Percentiles rank a stretch among this genome's conserved stretches.
These are phyloP conservation scores for Candida schatavii DNA, from an alignment of 805 yeast genomes.

Conservation along the genomic window DNA sequence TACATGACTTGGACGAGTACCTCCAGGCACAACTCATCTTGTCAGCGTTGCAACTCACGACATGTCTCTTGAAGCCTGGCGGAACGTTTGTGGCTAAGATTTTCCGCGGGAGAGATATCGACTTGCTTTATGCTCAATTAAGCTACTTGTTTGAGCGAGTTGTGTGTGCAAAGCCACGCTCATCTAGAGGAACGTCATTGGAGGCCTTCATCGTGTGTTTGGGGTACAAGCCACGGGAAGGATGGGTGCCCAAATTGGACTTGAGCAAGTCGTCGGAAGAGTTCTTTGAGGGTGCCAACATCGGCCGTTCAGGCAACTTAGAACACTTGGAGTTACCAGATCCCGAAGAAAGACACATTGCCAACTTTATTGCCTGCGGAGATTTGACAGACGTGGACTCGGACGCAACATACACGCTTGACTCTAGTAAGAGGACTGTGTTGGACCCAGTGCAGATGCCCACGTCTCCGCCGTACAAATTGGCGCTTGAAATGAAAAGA, in stretches of 20 bases:
- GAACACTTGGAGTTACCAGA: constrained; percentile 47
- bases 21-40: constrained; percentile 92
- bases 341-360: constrained; percentile 67
- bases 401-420: constrained; percentile 85
- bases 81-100: constrained; percentile 96
- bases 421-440: constrained; percentile 28
- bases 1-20: constrained; percentile 95
- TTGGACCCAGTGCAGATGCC: constrained; percentile 94
- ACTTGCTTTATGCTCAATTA: constrained; percentile 86
- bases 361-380: constrained; percentile 96
- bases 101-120: constrained; percentile 94
- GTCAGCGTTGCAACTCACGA: constrained; percentile 88
- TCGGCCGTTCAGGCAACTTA: constrained; percentile 51
- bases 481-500: constrained; percentile 84
- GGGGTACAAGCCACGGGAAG: constrained; percentile 77
- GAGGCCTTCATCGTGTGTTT: constrained; percentile 93
- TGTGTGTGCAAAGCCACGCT: constrained; percentile 93
- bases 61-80: constrained; percentile 83
- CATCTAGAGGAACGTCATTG: constrained; percentile 90
- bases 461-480: constrained; percentile 95
- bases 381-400: constrained; percentile 85
- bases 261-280: constrained; percentile 69
- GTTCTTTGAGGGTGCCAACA: constrained; percentile 63
- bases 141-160: constrained; percentile 83
- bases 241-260: constrained; percentile 74